Conservation (phyloP, 2,329 filamentous ascomycete genomes). For the Plenodomus lindquistii region DNA sequence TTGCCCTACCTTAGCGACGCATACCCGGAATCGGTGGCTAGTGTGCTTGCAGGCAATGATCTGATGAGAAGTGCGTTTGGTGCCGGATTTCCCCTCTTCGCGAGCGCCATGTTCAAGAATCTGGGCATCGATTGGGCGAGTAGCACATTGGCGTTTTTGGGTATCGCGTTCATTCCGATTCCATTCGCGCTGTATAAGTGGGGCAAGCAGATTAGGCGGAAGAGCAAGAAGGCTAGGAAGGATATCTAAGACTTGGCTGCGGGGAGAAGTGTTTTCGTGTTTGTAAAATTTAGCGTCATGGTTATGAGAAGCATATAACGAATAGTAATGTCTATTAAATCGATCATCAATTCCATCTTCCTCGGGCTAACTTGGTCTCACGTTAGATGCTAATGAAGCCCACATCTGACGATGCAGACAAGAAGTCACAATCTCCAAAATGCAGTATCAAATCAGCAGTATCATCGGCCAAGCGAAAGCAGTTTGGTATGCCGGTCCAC, state of each 20-base stretch:
- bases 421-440: no score
- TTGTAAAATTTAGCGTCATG: background rate
- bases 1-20: constrained; percentile 51
- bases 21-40: constrained; percentile 49
- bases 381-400: no score
- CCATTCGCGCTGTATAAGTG: constrained; percentile 51
- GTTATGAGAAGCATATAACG: background rate
- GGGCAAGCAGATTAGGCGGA: constrained; percentile 46
- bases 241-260: constrained; percentile 34
- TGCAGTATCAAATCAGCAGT: no score
- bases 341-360: no score
- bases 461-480: no score
- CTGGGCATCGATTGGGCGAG: constrained; percentile 50
- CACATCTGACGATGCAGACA: no score
- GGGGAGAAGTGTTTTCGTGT: background rate
- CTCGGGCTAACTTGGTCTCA: no score
- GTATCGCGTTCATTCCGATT: constrained; percentile 51
- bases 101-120: constrained; percentile 23
- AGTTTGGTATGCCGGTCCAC: no score
- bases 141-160: constrained; percentile 47
- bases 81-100: constrained; percentile 48
- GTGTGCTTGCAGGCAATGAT: constrained; percentile 51
- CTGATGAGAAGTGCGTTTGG: constrained; percentile 49
- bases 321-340: no score
- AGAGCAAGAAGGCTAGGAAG: constrained; percentile 48